Base-by-base conservation (phyloP, 148 eudicot genomes). In the Diospyros kaki region DNA sequence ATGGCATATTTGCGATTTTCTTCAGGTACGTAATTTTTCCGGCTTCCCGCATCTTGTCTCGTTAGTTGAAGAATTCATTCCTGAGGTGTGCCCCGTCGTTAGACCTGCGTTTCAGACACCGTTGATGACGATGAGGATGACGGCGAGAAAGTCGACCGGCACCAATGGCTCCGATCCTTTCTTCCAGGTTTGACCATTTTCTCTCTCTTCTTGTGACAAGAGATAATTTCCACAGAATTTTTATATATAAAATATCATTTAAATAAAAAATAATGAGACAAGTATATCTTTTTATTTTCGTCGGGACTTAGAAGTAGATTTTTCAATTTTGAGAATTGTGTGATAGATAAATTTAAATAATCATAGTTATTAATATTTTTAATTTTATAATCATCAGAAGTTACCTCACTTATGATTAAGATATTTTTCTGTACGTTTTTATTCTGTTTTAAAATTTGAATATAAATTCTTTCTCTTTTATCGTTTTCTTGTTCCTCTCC, bases 31-130 rank as follows among this genome's bases (percentile, higher is more conserved):
- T 76, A 9, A 18, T 42, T 69, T 52, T 46, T 28, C 15, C 28
- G 28, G 28, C 28, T 28, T 43, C 2, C 12, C 46, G n/a, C 42
- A 12, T 18, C 13, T 11, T 53, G 61, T 3, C 28, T 60, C 13
- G 44, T 48, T 59, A 5, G 50, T 45, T 51, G 3, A 48, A 15
- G 15, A 38, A 50, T 2, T 73, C 1, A 18, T 7, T 58, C 28
- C 72, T 50, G 40, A 45, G 68, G 40, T 76, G 66, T 75, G 84
- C 71, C 54, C 46, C 43, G 38, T 6, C 9, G 14, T 6, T 82
- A 89, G 92, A 82, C 79, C 85, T 73, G 79, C 64, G 48, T 51
- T 76, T 60, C 83, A 65, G 5, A 66, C 78, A 72, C 86, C 86
- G 67, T 83, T 78, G 79, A 73, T 79, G 81, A 69, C 79, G 60